Percentiles rank a stretch among this genome's conserved stretches.
These are phyloP conservation scores for Hypoxylon sp. DNA, from an alignment of 2,329 filamentous ascomycete genomes.

Conservation along the genomic window DNA sequence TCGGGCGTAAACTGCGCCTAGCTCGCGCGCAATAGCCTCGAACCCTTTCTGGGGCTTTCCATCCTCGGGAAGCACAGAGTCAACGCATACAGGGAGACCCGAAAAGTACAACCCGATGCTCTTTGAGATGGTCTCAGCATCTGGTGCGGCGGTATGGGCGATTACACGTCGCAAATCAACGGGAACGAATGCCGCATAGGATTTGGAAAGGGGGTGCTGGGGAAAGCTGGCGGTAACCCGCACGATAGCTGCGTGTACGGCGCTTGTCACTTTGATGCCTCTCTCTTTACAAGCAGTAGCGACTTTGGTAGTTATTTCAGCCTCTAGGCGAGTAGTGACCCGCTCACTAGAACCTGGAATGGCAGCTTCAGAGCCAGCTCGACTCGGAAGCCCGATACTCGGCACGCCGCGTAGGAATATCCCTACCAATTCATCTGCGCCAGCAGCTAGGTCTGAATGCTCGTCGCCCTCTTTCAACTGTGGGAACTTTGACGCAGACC, in stretches of 20 bases:
- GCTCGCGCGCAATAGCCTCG: constrained; percentile 33
- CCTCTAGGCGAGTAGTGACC: constrained; percentile 19
- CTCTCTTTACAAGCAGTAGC: constrained; percentile 26
- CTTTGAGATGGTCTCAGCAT: constrained; percentile 1
- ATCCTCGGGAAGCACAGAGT: constrained; percentile 9
- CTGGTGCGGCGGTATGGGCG: constrained; percentile 9
- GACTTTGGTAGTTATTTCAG: constrained; percentile 24
- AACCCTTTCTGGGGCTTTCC: constrained; percentile 32
- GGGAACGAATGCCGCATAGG: constrained; percentile 45
- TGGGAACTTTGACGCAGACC: background rate
- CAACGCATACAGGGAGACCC: constrained; percentile 45
- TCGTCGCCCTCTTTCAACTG: background rate
- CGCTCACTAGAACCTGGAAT: constrained; percentile 4
- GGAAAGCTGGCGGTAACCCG: constrained; percentile 40
- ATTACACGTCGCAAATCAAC: constrained; percentile 42
- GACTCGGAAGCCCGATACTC: constrained; percentile 47
- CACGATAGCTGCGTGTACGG: constrained; percentile 47
- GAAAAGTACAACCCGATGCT: constrained; percentile 40
- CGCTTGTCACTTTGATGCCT: constrained; percentile 41
- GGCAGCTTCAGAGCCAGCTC: constrained; percentile 18
- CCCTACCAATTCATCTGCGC: constrained; percentile 40
- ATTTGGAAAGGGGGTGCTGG: constrained; percentile 41
- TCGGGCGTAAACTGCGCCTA: constrained; percentile 38
- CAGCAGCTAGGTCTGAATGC: constrained; percentile 23
- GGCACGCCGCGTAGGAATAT: constrained; percentile 38